Evolutionary conservation across 2,329 filamentous ascomycete species (phyloP), one percentile per base, ranked within the genome.

Genomic region (Orbilia brochopaga): DNA sequence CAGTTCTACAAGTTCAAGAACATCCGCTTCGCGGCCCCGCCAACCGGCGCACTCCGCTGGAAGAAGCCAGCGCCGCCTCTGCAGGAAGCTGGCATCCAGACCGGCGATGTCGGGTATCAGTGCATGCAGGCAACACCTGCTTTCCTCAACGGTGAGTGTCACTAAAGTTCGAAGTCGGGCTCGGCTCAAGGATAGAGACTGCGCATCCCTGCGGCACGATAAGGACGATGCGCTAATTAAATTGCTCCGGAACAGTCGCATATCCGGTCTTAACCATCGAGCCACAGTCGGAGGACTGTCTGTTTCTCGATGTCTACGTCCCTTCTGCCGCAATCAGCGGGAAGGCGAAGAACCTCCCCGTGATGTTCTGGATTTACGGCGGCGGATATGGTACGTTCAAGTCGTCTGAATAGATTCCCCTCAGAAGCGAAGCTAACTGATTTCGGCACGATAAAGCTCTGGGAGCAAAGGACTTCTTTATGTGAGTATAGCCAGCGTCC

Each of bases 261-360:
- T 75, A 76, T 48, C 75, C 75, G 10, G 27, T 76, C 11, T 27
- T 75, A 27, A 69, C 69, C 2, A 59, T 74, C 4, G 75, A 77
- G 37, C 74, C 67, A n/a, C 67, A 53, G 10, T 76, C 75, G 11
- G 82, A 84, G 74, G 82, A 84, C 66, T 84, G 83, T 67, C 78
- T 84, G 1, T 83, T 83, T 73, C 79, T 84, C 11, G 82, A 84
- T 73, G 74, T 84, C n/a, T 81, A 81, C 46, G 82, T 83, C 0
- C 83, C 83, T 2, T 78, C 77, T 5, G 79, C 79, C 61, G 81
- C 80, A 0, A 75, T 83, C 19, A 74, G 78, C 17, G 76, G 79
- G 24, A 77, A 79, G 11, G 77, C 75, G 0, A 73, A 77, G n/a
- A 77, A 77, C 54, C 75, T 84, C 6, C 82, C 82, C 1, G 81